Conservation (phyloP, 768 basidiomycete species). For the Sporobolomyces phaffii region DNA sequence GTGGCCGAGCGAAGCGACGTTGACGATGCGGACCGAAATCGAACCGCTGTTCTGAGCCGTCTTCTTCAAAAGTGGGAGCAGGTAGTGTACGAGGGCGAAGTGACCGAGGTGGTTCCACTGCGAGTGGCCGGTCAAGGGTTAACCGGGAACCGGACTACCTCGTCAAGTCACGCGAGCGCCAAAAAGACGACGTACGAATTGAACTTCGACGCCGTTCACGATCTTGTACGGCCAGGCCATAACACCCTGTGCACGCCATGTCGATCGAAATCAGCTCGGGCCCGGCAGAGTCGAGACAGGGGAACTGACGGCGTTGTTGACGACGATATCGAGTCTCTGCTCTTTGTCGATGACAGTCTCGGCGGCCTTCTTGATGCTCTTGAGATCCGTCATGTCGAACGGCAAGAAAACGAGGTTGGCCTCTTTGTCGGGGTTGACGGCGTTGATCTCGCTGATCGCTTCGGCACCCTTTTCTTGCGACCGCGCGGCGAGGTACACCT, state of each 20-base stretch:
- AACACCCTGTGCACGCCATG: constrained; percentile 2
- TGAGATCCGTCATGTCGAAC: constrained; percentile 37
- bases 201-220: constrained; percentile 29
- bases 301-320: background rate
- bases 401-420: constrained; percentile 26
- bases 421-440: constrained; percentile 6
- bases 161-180: too few species aligned
- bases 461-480: constrained; percentile 27
- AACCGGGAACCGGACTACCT: too few species aligned
- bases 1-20: constrained; percentile 23
- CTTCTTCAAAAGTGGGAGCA: constrained; percentile 36
- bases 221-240: constrained; percentile 40
- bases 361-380: constrained; percentile 26
- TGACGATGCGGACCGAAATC: constrained; percentile 30
- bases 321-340: constrained; percentile 36
- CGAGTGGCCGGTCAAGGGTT: background rate
- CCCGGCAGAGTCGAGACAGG: too few species aligned
- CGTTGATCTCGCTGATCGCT: constrained; percentile 24
- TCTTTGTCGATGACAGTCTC: constrained; percentile 28
- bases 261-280: background rate
- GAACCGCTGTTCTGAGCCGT: constrained; percentile 24
- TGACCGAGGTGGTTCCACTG: constrained; percentile 42
- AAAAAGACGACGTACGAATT: constrained; percentile 26
- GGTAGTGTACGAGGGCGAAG: constrained; percentile 33
- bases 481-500: constrained; percentile 38